These are phyloP conservation scores for Carallia pectinifolia DNA, from an alignment of 345 rosid genomes.

Conservation along the genomic window DNA sequence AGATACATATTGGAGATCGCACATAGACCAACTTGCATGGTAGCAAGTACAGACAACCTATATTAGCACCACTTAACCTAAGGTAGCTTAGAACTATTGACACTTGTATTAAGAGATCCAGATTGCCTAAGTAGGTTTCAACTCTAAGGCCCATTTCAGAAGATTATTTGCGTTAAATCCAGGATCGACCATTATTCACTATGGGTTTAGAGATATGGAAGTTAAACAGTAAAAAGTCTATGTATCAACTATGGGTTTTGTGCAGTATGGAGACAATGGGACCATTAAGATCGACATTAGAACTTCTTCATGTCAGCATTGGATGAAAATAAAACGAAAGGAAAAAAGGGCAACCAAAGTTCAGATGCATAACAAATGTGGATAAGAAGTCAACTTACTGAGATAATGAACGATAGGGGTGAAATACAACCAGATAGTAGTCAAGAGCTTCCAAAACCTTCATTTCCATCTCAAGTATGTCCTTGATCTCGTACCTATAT, in stretches of 20 bases:
- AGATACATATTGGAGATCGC: background rate
- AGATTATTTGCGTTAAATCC: too few species aligned
- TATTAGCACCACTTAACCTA: background rate
- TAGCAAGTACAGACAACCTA: background rate
- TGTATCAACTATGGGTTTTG: background rate
- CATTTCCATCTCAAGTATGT: constrained; percentile 98
- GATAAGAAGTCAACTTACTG: constrained; percentile 49
- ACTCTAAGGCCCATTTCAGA: too few species aligned
- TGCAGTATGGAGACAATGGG: too few species aligned
- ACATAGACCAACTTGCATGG: background rate
- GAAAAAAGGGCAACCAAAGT: background rate
- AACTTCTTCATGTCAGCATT: too few species aligned
- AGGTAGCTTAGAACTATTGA: background rate
- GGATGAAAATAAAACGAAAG: too few species aligned
- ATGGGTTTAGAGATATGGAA: too few species aligned
- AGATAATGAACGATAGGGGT: constrained; percentile 81
- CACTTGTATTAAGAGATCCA: constrained; percentile 12
- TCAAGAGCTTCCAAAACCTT: constrained; percentile 90
- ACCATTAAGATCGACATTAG: too few species aligned
- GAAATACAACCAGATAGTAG: constrained; percentile 90
- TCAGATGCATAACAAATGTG: constrained; percentile 1
- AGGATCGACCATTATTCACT: too few species aligned
- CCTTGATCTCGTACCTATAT: constrained; percentile 75
- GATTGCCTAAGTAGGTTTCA: constrained; percentile 65
- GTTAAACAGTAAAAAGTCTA: background rate